Percentiles rank a stretch among this genome's conserved stretches.
Conservation (phyloP, 106 monocot species). For the Cymbidium sinense region DNA sequence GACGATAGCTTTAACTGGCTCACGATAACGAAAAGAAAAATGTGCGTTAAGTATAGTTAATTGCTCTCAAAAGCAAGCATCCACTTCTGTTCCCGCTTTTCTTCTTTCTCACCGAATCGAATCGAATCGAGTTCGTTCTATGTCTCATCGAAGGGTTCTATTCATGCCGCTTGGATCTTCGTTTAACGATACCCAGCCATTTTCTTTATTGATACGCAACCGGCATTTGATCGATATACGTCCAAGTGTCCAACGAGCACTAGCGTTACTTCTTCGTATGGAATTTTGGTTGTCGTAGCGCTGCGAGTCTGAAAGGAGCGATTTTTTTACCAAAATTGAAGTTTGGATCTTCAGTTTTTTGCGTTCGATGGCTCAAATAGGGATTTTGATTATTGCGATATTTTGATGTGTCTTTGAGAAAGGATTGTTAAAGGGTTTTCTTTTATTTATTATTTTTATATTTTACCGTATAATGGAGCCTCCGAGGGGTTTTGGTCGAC, state of each 20-base stretch:
- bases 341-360: background rate
- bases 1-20: too few species aligned
- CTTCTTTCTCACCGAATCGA: background rate
- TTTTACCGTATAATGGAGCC: slow-evolving; percentile 14
- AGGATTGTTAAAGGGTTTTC: background rate
- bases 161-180: slow-evolving; percentile 1
- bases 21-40: background rate
- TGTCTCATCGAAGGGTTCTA: background rate
- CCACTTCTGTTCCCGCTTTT: background rate
- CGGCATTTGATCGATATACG: background rate
- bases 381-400: background rate
- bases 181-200: background rate
- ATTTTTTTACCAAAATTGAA: background rate
- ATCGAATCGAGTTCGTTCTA: background rate
- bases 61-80: slow-evolving; percentile 6
- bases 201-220: too few species aligned
- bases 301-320: background rate
- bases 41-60: background rate
- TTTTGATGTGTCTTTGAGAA: background rate
- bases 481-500: slow-evolving; percentile 12
- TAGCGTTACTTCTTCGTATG: background rate
- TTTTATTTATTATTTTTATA: background rate
- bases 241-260: background rate
- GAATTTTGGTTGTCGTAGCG: background rate
- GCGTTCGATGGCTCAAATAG: background rate